Percentiles rank a stretch among this genome's conserved stretches.
phyloP scores from a whole-genome alignment of 2,329 filamentous ascomycete genomes.

The Penicillium expansum region DNA sequence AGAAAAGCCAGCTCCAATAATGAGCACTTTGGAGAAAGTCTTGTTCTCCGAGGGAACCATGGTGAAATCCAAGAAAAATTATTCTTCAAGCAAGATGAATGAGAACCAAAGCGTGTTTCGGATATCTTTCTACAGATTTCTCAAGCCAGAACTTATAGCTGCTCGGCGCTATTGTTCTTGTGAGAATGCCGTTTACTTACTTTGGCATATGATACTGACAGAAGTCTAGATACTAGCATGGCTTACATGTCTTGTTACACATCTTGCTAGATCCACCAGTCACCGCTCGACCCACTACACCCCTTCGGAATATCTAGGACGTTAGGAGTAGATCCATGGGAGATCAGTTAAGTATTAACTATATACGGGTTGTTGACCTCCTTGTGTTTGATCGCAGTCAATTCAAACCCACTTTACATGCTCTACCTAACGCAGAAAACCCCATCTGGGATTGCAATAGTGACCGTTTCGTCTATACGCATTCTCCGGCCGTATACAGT shows the following conservation, averaged over 20 bases:
- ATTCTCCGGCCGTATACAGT: not conserved
- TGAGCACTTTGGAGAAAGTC: too few relatives aligned
- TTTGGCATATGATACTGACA: not conserved
- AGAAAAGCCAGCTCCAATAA: too few relatives aligned
- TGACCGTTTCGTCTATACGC: not conserved
- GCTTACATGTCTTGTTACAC: not conserved
- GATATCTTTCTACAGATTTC: too few relatives aligned
- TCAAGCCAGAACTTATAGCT: not conserved
- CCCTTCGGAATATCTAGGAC: not conserved
- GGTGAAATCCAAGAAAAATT: too few relatives aligned
- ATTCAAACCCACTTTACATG: not conserved
- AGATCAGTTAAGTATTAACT: too few relatives aligned
- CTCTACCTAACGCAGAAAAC: not conserved
- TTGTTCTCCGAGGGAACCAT: too few relatives aligned
- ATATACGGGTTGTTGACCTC: not conserved
- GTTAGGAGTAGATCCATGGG: not conserved
- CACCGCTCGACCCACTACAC: not conserved
- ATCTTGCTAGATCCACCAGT: not conserved
- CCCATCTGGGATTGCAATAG: not conserved
- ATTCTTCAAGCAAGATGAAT: too few relatives aligned
- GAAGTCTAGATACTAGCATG: too few relatives aligned
- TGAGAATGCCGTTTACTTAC: not conserved
- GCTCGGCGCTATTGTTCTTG: not conserved
- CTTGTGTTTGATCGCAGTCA: not conserved
- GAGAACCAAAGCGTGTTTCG: too few relatives aligned